phyloP scores from a whole-genome alignment of 768 basidiomycete species.

The Phaffia tasmanica region DNA sequence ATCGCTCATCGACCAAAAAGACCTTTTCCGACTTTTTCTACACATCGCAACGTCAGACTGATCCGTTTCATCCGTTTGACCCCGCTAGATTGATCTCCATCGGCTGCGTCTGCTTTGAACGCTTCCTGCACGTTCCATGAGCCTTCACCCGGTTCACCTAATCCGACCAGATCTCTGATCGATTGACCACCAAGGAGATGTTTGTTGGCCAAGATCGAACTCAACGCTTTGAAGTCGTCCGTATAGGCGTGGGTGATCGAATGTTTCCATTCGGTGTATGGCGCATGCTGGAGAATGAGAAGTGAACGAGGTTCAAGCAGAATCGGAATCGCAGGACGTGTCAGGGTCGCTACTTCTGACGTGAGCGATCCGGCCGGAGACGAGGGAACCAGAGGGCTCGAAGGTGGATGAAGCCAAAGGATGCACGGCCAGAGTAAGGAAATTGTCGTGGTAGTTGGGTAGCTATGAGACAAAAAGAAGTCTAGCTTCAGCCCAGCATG shows the following conservation, averaged over 20 bases:
- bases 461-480: slow-evolving; percentile 28
- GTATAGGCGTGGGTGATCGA: slow-evolving; percentile 56
- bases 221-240: slow-evolving; percentile 40
- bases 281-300: slow-evolving; percentile 56
- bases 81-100: neutral
- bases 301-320: slow-evolving; percentile 77
- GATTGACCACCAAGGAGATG: slow-evolving; percentile 43
- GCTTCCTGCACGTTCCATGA: neutral
- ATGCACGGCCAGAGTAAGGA: slow-evolving; percentile 73
- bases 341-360: neutral
- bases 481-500: no score
- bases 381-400: slow-evolving; percentile 32
- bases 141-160: slow-evolving; percentile 41
- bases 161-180: slow-evolving; percentile 39
- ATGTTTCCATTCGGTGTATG: slow-evolving; percentile 67
- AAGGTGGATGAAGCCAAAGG: slow-evolving; percentile 59
- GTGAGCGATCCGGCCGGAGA: slow-evolving; percentile 11
- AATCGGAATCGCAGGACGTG: slow-evolving; percentile 44
- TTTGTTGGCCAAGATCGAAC: slow-evolving; percentile 50
- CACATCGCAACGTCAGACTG: slow-evolving; percentile 78
- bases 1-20: neutral
- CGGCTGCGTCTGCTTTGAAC: slow-evolving; percentile 14
- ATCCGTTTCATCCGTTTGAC: slow-evolving; percentile 54
- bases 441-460: slow-evolving; percentile 79
- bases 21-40: slow-evolving; percentile 47